phyloP scores from a whole-genome alignment of 2,329 filamentous ascomycete species.

The Raffaelea ambrosiae region DNA sequence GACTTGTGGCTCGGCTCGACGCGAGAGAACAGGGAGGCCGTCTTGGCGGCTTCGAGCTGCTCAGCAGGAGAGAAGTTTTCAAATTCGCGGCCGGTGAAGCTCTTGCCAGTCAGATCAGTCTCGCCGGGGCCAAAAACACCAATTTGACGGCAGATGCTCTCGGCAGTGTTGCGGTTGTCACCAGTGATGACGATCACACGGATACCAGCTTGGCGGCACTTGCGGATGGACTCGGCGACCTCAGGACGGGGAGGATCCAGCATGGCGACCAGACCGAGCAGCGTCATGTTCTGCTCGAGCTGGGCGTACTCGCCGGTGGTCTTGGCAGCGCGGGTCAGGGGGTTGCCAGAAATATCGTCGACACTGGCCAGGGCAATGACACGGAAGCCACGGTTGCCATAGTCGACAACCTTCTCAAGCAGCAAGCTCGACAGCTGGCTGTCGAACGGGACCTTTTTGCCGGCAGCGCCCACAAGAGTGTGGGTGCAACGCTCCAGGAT shows the following conservation, averaged over 20 bases:
- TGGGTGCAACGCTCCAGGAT: constrained; percentile 88
- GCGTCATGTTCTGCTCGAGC: constrained; percentile 88
- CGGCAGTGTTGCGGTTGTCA: constrained; percentile 94
- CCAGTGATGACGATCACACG: constrained; percentile 97
- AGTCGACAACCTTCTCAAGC: constrained; percentile 73
- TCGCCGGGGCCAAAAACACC: constrained; percentile 69
- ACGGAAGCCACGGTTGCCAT: constrained; percentile 85
- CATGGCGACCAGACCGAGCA: constrained; percentile 92
- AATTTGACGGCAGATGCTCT: constrained; percentile 96
- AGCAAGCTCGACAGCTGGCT: constrained; percentile 62
- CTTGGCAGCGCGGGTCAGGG: constrained; percentile 66
- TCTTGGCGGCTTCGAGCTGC: constrained; percentile 75
- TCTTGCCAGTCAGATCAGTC: constrained; percentile 84
- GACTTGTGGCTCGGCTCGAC: constrained; percentile 96
- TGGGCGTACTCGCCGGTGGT: constrained; percentile 75
- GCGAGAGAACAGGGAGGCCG: constrained; percentile 86
- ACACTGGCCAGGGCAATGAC: constrained; percentile 88
- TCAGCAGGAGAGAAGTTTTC: constrained; percentile 72
- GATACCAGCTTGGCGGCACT: constrained; percentile 90
- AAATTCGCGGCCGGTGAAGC: constrained; percentile 91
- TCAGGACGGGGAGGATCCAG: constrained; percentile 92
- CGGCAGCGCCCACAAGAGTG: constrained; percentile 66
- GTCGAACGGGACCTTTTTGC: constrained; percentile 66
- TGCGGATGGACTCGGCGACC: constrained; percentile 73
- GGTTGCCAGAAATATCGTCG: constrained; percentile 63